phyloP scores from a whole-genome alignment of 2,329 filamentous ascomycete genomes.

The Fusarium sp. region DNA sequence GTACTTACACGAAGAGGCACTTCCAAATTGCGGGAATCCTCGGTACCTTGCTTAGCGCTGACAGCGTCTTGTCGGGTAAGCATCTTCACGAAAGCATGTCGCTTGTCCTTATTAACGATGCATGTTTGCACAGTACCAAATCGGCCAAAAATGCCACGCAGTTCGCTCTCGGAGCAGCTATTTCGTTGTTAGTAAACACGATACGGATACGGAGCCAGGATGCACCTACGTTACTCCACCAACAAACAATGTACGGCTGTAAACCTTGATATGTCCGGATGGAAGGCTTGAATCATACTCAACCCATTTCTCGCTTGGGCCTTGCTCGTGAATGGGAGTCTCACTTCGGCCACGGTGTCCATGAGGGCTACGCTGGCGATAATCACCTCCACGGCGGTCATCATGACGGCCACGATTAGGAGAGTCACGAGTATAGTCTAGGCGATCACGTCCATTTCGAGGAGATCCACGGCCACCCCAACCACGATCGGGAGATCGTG shows the following conservation, averaged over 20 bases:
- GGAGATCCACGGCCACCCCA: constrained; percentile 76
- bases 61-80: constrained; percentile 87
- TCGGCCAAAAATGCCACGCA: constrained; percentile 81
- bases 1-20: constrained; percentile 76
- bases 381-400: constrained; percentile 72
- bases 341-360: constrained; percentile 75
- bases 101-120: constrained; percentile 98
- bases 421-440: constrained; percentile 79
- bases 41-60: constrained; percentile 86
- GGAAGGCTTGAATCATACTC: constrained; percentile 82
- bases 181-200: constrained; percentile 43
- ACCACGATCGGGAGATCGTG: constrained; percentile 80
- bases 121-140: constrained; percentile 95
- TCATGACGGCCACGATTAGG: constrained; percentile 70
- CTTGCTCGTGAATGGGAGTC: constrained; percentile 58
- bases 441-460: constrained; percentile 71
- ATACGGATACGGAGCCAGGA: constrained; percentile 1
- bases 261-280: constrained; percentile 85
- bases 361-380: constrained; percentile 88
- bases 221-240: constrained; percentile 86
- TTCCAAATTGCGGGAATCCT: constrained; percentile 77
- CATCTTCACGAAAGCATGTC: constrained; percentile 99
- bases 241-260: constrained; percentile 95
- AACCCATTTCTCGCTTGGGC: constrained; percentile 72
- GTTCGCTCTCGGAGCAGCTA: constrained; percentile 81